A percentile compares a stretch with the other conserved stretches of the same genome.
Evolutionary conservation across 2,329 filamentous ascomycete genomes (phyloP).

Genomic region (Epichloe typhina): DNA sequence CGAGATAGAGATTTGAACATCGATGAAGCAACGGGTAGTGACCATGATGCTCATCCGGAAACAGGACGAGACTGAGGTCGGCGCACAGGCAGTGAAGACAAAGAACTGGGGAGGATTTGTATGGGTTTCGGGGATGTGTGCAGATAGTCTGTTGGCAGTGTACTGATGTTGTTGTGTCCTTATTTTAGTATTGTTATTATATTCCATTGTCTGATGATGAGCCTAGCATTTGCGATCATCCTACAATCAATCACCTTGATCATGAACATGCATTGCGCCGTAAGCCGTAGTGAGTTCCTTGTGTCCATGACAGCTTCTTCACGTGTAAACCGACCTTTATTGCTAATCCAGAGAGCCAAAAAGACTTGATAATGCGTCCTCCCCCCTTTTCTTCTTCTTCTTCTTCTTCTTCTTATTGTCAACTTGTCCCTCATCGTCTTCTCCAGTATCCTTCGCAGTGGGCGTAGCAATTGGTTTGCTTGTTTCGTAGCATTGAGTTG

Average conservation of each 20-base stretch:
- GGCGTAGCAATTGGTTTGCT: not conserved
- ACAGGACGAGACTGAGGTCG: slow-evolving; percentile 5
- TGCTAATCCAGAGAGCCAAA: slow-evolving; percentile 41
- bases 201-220: not conserved
- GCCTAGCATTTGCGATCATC: not conserved
- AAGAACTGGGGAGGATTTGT: slow-evolving; percentile 14
- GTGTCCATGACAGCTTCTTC: not conserved
- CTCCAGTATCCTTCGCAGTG: not conserved
- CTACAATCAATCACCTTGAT: not conserved
- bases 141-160: not conserved
- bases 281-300: not conserved
- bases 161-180: not conserved
- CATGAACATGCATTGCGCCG: not conserved
- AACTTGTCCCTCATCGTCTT: slow-evolving; percentile 15
- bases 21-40: slow-evolving; percentile 1
- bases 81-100: slow-evolving; percentile 16
- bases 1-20: slow-evolving; percentile 4
- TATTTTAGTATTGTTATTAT: not conserved
- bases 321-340: not conserved
- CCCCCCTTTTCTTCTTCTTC: slow-evolving; percentile 33
- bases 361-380: slow-evolving; percentile 59
- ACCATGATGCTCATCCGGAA: slow-evolving; percentile 2
- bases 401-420: slow-evolving; percentile 35
- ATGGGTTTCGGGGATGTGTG: slow-evolving; percentile 11
- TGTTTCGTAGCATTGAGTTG: slow-evolving; percentile 1